Percentiles rank a stretch among this genome's conserved stretches.
Evolutionary conservation across 352 stramenopile species (phyloP).

Genomic region (Blastocystis sp.): DNA sequence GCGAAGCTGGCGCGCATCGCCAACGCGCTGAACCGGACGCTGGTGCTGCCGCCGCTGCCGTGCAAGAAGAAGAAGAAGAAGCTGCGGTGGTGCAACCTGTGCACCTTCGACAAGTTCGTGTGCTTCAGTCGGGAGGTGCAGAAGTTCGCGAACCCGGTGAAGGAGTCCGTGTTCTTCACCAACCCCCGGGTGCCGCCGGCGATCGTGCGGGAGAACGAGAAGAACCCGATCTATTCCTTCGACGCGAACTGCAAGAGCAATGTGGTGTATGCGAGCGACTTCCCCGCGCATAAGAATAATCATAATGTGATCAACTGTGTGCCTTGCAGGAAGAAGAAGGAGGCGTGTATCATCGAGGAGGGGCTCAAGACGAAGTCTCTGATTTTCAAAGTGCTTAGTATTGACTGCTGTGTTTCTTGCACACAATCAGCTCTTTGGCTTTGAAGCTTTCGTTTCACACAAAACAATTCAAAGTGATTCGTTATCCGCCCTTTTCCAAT

Average conservation of each 20-base stretch:
- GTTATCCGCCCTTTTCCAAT: background rate
- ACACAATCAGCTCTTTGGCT: background rate
- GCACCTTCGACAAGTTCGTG: background rate
- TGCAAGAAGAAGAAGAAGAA: background rate
- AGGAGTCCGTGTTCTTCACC: background rate
- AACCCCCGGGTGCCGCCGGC: background rate
- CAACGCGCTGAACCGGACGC: background rate
- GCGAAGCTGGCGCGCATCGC: background rate
- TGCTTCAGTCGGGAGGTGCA: background rate
- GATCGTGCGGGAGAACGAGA: background rate
- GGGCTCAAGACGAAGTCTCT: background rate
- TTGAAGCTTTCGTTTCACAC: constrained; percentile 23
- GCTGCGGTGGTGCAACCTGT: background rate
- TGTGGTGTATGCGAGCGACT: background rate
- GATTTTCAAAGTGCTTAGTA: too few species aligned
- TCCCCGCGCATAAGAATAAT: background rate
- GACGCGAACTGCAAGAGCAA: background rate
- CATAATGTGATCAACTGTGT: background rate
- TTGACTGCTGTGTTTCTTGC: too few species aligned
- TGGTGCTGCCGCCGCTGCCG: background rate
- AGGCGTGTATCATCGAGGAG: background rate
- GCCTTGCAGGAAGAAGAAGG: background rate
- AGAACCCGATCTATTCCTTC: background rate
- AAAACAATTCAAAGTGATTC: background rate
- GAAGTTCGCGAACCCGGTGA: background rate